phyloP scores from a whole-genome alignment of 495 filamentous ascomycete species.

The Peziza echinospora region DNA sequence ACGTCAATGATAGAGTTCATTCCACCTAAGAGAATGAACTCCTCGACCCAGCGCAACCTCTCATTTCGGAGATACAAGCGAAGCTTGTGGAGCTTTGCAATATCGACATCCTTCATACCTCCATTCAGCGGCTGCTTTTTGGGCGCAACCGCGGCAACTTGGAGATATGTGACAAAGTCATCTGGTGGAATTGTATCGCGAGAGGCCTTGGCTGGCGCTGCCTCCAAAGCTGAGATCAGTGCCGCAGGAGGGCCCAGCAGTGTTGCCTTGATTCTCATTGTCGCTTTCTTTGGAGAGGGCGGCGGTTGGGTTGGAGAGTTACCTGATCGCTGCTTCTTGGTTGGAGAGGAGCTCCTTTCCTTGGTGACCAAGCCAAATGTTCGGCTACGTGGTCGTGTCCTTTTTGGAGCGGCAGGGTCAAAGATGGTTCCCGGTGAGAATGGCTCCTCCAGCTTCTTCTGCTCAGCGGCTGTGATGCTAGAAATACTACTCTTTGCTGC shows the following conservation, averaged over 20 bases:
- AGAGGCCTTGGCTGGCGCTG: slow-evolving; percentile 24
- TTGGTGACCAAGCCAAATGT: slow-evolving; percentile 24
- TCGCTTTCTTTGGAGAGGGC: slow-evolving; percentile 27
- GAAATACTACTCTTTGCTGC: slow-evolving; percentile 32
- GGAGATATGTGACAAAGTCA: slow-evolving; percentile 22
- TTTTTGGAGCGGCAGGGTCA: slow-evolving; percentile 27
- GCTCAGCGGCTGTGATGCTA: slow-evolving; percentile 22
- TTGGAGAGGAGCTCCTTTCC: slow-evolving; percentile 3
- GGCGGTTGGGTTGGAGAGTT: slow-evolving; percentile 24
- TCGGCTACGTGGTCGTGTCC: slow-evolving; percentile 23
- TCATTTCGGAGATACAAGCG: slow-evolving; percentile 80
- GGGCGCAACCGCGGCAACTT: slow-evolving; percentile 22
- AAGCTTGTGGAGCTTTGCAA: slow-evolving; percentile 86
- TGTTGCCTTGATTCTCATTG: slow-evolving; percentile 23
- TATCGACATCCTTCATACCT: slow-evolving; percentile 45
- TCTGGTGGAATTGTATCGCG: slow-evolving; percentile 15
- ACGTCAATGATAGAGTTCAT: slow-evolving; percentile 80
- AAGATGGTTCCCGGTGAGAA: neutral
- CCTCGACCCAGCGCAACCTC: slow-evolving; percentile 82
- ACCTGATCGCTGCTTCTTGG: neutral
- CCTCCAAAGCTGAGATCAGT: slow-evolving; percentile 27
- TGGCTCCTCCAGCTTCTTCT: slow-evolving; percentile 4
- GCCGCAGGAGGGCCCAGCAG: slow-evolving; percentile 26
- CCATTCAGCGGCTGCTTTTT: slow-evolving; percentile 12
- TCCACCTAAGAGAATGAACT: slow-evolving; percentile 68